These are phyloP conservation scores for Corynascus novoguineensis DNA, from an alignment of 495 filamentous ascomycete species.

Conservation along the genomic window DNA sequence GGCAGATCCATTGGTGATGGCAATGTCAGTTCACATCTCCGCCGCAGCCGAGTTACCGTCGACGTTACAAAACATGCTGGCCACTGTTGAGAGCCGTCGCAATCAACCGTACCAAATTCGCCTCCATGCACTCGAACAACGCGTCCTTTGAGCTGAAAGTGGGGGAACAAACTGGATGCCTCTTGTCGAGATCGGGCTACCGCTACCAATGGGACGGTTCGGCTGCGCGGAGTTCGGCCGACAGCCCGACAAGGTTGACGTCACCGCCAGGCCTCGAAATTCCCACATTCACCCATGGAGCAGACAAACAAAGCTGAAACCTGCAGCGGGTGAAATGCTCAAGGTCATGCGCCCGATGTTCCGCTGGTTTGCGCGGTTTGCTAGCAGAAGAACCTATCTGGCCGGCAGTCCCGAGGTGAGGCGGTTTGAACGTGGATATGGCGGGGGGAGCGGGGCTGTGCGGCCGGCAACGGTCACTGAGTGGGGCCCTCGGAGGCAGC, in stretches of 20 bases:
- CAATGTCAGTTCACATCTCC: not conserved
- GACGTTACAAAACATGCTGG: not conserved
- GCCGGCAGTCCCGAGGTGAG: conserved; percentile 1
- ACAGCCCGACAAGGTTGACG: not conserved
- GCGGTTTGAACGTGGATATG: not conserved
- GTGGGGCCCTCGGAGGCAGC: conserved; percentile 1
- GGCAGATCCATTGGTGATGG: not conserved
- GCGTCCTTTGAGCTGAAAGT: not conserved
- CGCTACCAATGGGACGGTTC: conserved; percentile 12
- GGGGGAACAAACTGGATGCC: not conserved
- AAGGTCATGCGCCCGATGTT: not conserved
- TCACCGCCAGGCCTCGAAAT: not conserved
- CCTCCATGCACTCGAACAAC: conserved; percentile 1
- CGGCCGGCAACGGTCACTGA: conserved; percentile 1
- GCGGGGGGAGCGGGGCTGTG: not conserved
- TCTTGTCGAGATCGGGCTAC: not conserved
- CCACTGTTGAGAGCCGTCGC: not conserved
- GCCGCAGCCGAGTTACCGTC: not conserved
- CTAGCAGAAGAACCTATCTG: not conserved
- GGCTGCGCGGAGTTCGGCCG: conserved; percentile 5
- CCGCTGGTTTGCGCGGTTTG: not conserved
- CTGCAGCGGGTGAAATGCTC: not conserved
- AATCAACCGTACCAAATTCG: not conserved
- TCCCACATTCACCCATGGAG: not conserved
- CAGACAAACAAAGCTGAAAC: conserved; percentile 5